Conservation (phyloP, 2,329 filamentous ascomycete species). For the Nannizziopsis arthrosporioides region DNA sequence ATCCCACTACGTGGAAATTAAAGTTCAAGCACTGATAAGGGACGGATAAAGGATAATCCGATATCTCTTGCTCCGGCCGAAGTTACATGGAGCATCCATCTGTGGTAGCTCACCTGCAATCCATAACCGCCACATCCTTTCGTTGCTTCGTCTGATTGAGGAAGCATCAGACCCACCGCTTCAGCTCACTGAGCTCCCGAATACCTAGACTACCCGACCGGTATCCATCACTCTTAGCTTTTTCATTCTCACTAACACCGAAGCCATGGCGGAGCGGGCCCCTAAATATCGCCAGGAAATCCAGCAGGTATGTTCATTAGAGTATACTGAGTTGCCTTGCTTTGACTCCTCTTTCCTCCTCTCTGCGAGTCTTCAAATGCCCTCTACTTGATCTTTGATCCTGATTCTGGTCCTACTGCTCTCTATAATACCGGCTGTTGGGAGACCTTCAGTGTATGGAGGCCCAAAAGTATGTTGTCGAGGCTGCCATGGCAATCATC, state of each 20-base stretch:
- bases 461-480: background rate
- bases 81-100: no score
- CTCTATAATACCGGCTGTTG: no score
- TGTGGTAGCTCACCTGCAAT: no score
- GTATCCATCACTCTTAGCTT: background rate
- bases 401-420: no score
- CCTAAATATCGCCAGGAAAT: slow-evolving; percentile 96
- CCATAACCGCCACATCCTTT: background rate
- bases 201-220: background rate
- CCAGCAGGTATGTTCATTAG: slow-evolving; percentile 58
- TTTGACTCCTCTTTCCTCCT: background rate
- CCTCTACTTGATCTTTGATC: background rate
- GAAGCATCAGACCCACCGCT: background rate
- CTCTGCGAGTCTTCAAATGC: background rate
- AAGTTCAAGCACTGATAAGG: background rate
- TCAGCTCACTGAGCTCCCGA: background rate
- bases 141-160: background rate
- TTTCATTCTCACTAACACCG: slow-evolving; percentile 1
- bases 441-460: background rate
- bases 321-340: background rate
- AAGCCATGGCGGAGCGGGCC: slow-evolving; percentile 59
- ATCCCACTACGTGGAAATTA: no score
- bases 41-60: slow-evolving; percentile 6
- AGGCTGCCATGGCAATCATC: background rate
- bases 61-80: no score